Base-by-base conservation (phyloP, 148 eudicot species). In the Hydrangea macrophylla region DNA sequence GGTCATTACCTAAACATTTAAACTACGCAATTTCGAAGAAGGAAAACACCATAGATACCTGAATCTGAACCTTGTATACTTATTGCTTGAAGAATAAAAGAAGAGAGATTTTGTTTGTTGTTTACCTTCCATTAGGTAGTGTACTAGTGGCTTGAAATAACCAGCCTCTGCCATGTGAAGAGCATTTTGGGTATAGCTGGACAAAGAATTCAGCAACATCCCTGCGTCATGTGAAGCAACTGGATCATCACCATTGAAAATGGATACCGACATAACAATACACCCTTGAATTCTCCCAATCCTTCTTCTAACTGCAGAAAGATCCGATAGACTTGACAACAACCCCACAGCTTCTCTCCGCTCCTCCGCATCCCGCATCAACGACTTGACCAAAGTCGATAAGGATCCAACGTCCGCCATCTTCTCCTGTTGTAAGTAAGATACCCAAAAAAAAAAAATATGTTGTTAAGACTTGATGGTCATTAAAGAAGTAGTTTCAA, bases 141-240 rank as follows among this genome's bases (percentile, higher is more conserved):
- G 84, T 26, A 88, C 76, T 28, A 94, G 64, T 62, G 98, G 98
- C 74, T 69, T 85, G 76, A 90, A 90, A 61, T 90, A 90, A 64
- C 89, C 97, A 39, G 98, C 87, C 81, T 94, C 97, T 17, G 98
- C 96, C 95, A 94, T 94, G 62, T 86, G 90, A 76, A 94, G 97
- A 71, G 90, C 98, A 84, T 90, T 87, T 58, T 94, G 98, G 42
- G 96, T 80, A 70, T 86, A 88, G 68, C 75, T 68, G 22, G 97
- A 86, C 68, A 94, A 81, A 63, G 80, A 70, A 78, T 39, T 71
- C 39, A 94, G 68, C 73, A 94, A 60, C 69, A 68, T 84, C 33
- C 66, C 83, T 7, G 98, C 97, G 85, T 84, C 86, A 73, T 62
- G 50, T 0, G 92, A 78, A 70, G 92, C 87, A 22, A 72, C 64